A percentile compares a stretch with the other conserved stretches of the same genome.
These are phyloP conservation scores for Nannochloropsis salina DNA, from an alignment of 108 stramenopile genomes.

Conservation along the genomic window DNA sequence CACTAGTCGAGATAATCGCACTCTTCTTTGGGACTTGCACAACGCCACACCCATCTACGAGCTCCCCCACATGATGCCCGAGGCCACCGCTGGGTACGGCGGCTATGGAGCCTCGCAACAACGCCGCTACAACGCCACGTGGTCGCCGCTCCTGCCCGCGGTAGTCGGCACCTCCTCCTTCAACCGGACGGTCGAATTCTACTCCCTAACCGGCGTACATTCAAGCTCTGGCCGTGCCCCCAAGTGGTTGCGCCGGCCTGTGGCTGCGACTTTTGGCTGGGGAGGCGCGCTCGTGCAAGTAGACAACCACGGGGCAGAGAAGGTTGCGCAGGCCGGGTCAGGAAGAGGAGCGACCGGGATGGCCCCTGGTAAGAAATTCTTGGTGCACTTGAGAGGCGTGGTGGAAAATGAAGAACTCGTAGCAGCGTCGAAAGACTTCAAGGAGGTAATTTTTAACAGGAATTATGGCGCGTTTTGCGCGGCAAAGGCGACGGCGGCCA, in stretches of 20 bases:
- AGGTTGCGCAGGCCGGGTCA: background rate
- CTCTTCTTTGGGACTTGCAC: conserved; percentile 89
- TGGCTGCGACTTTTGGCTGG: conserved; percentile 79
- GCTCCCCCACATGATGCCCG: conserved; percentile 46
- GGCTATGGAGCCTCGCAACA: conserved; percentile 49
- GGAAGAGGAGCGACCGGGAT: background rate
- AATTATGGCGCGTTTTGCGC: conserved; percentile 68
- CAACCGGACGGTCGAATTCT: conserved; percentile 88
- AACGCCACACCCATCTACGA: conserved; percentile 75
- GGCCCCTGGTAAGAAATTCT: background rate
- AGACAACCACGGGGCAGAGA: conserved; percentile 38
- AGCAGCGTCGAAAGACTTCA: conserved; percentile 60
- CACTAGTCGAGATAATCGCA: conserved; percentile 89
- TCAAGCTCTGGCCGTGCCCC: conserved; percentile 72
- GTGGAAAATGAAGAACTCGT: conserved; percentile 66
- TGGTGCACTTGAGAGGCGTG: conserved; percentile 27
- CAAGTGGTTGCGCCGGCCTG: conserved; percentile 81
- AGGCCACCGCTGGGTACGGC: conserved; percentile 28
- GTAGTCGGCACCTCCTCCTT: conserved; percentile 83
- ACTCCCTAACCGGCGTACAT: conserved; percentile 66
- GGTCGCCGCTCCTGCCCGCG: conserved; percentile 80
- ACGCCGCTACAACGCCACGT: conserved; percentile 51
- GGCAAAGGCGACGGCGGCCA: conserved; percentile 51
- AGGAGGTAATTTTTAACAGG: conserved; percentile 58
- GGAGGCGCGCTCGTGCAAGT: conserved; percentile 76